These are phyloP conservation scores for Diutina siamensis DNA, from an alignment of 1,139 yeast genomes.

Conservation along the genomic window DNA sequence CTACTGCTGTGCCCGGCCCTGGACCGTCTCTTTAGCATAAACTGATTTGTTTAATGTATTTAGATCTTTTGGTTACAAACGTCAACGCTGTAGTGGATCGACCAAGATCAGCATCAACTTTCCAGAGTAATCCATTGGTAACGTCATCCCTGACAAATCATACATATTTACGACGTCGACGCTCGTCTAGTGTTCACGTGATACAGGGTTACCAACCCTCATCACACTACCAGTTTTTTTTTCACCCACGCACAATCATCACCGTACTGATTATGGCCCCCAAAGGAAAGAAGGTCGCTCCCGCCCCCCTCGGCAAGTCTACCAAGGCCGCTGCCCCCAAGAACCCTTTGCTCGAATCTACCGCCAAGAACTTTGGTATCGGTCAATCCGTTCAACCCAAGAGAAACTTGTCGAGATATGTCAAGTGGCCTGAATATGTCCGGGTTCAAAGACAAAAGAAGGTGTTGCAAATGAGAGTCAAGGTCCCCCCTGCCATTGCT, in stretches of 20 bases:
- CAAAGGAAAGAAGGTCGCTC: conserved; percentile 17
- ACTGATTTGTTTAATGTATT: too few relatives aligned
- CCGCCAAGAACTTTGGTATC: conserved; percentile 5
- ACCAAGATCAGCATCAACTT: too few relatives aligned
- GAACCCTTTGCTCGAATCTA: conserved; percentile 5
- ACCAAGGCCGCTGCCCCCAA: conserved; percentile 5
- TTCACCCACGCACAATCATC: background rate
- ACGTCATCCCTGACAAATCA: too few relatives aligned
- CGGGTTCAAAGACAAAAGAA: conserved; percentile 21
- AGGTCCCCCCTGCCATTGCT: conserved; percentile 97
- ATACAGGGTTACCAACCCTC: background rate
- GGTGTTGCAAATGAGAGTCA: conserved; percentile 85
- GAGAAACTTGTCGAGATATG: conserved; percentile 2
- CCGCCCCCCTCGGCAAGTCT: conserved; percentile 5
- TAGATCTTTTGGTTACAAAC: too few relatives aligned
- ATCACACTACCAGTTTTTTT: conserved; percentile 1
- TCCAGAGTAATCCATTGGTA: too few relatives aligned
- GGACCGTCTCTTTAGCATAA: too few relatives aligned
- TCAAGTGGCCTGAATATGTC: conserved; percentile 6
- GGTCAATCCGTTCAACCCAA: conserved; percentile 4
- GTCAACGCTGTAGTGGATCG: too few relatives aligned
- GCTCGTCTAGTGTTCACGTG: background rate
- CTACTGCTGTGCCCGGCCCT: too few relatives aligned
- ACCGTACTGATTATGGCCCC: conserved; percentile 3
- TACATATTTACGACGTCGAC: background rate